Conservation (phyloP, 768 basidiomycete genomes). For the Auriscalpium orientale region DNA sequence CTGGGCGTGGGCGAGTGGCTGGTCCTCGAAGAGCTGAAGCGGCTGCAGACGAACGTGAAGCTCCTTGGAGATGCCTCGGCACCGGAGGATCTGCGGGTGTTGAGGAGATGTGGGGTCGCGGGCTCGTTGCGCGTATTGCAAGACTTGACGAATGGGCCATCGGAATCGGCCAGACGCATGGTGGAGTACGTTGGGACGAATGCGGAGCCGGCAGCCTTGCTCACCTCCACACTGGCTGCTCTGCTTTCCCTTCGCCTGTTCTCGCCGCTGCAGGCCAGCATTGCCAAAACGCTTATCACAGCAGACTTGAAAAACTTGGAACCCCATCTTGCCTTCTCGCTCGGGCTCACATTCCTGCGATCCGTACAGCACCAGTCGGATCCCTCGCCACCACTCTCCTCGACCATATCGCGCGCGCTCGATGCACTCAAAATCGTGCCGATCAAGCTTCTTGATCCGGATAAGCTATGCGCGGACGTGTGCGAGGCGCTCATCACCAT, state of each 20-base stretch:
- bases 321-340: slow-evolving; percentile 14
- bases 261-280: slow-evolving; percentile 35
- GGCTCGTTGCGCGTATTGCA: slow-evolving; percentile 42
- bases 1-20: slow-evolving; percentile 65
- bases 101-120: slow-evolving; percentile 43
- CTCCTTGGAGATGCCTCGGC: slow-evolving; percentile 23
- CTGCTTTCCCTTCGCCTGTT: slow-evolving; percentile 43
- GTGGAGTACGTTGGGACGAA: slow-evolving; percentile 33
- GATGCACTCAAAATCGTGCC: slow-evolving; percentile 7
- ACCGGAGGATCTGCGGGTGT: slow-evolving; percentile 27
- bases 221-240: slow-evolving; percentile 36
- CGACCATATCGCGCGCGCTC: slow-evolving; percentile 1
- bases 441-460: slow-evolving; percentile 10
- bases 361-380: slow-evolving; percentile 15
- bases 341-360: slow-evolving; percentile 19
- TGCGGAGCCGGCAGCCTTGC: slow-evolving; percentile 33
- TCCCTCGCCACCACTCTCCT: slow-evolving; percentile 18
- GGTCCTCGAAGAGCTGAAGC: slow-evolving; percentile 52
- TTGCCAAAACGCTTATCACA: slow-evolving; percentile 28
- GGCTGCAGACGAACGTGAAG: slow-evolving; percentile 34
- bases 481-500: slow-evolving; percentile 28
- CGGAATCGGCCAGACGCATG: slow-evolving; percentile 36
- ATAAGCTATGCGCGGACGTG: slow-evolving; percentile 25
- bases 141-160: slow-evolving; percentile 34
- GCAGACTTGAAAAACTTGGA: slow-evolving; percentile 8